These are phyloP conservation scores for Starmerella asiatica DNA, from an alignment of 805 yeast species.

Conservation along the genomic window DNA sequence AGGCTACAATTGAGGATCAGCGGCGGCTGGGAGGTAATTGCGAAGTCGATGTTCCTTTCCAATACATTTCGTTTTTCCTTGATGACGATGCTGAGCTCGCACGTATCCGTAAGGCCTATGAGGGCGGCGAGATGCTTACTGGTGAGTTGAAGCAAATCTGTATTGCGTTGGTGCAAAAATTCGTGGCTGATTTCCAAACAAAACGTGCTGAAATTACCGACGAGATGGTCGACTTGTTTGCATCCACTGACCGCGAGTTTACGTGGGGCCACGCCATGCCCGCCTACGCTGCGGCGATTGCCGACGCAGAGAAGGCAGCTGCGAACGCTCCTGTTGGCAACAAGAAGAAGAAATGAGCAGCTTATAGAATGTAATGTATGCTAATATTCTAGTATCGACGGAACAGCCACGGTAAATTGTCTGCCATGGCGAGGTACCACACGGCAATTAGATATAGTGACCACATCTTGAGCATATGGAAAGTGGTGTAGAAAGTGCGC, in stretches of 20 bases:
- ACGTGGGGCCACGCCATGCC: conserved; percentile 57
- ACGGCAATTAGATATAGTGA: conserved; percentile 17
- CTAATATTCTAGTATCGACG: conserved; percentile 6
- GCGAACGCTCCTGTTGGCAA: background rate
- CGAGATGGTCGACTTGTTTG: conserved; percentile 48
- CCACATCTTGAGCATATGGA: conserved; percentile 15
- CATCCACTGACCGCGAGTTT: conserved; percentile 56
- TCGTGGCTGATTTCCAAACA: conserved; percentile 70
- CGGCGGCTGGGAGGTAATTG: conserved; percentile 84
- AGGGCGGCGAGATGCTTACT: conserved; percentile 66
- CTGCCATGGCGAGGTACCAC: conserved; percentile 17
- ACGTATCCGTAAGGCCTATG: conserved; percentile 49
- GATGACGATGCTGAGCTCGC: conserved; percentile 75
- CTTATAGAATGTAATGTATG: background rate
- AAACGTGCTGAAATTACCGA: conserved; percentile 56
- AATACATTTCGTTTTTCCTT: conserved; percentile 76
- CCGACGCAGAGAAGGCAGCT: conserved; percentile 4
- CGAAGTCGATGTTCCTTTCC: conserved; percentile 89
- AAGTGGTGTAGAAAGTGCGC: conserved; percentile 17
- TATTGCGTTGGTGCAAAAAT: conserved; percentile 63
- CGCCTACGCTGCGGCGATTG: conserved; percentile 23
- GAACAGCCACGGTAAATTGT: conserved; percentile 19
- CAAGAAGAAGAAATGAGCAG: background rate
- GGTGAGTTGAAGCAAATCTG: conserved; percentile 90
- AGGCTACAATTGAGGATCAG: conserved; percentile 77